These are phyloP conservation scores for Hymenoscyphus occultus DNA, from an alignment of 2,329 filamentous ascomycete genomes.

Conservation along the genomic window DNA sequence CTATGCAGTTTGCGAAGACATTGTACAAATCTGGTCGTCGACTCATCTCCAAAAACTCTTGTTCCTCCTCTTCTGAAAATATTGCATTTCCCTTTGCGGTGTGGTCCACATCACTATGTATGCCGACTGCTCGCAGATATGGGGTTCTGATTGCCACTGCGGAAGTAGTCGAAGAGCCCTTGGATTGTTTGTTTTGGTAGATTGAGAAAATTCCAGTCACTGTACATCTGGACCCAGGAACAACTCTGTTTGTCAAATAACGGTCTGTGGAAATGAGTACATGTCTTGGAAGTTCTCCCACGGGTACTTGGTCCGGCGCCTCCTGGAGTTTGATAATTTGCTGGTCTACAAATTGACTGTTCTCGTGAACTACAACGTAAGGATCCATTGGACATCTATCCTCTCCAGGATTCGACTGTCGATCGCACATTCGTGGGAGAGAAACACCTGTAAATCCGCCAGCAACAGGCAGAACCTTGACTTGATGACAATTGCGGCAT, in stretches of 20 bases:
- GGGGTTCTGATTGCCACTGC: constrained; percentile 95
- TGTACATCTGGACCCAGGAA: constrained; percentile 90
- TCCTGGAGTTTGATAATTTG: constrained; percentile 98
- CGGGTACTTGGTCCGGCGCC: constrained; percentile 93
- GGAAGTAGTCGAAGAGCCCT: constrained; percentile 67
- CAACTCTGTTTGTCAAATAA: constrained; percentile 91
- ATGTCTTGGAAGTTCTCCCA: constrained; percentile 91
- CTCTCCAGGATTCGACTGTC: constrained; percentile 63
- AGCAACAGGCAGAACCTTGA: constrained; percentile 66
- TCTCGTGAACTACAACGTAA: constrained; percentile 94
- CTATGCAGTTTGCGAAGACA: constrained; percentile 86
- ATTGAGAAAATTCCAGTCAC: constrained; percentile 98
- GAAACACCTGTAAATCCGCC: constrained; percentile 87
- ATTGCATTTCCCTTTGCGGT: constrained; percentile 79
- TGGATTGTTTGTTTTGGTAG: constrained; percentile 87
- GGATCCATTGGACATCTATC: constrained; percentile 88
- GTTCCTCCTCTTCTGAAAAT: constrained; percentile 94
- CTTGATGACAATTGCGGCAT: constrained; percentile 80
- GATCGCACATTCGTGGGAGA: constrained; percentile 74
- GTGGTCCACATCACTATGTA: constrained; percentile 86
- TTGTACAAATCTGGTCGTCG: constrained; percentile 89
- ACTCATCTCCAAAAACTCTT: constrained; percentile 91
- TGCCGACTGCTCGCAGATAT: constrained; percentile 88
- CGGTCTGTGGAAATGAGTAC: constrained; percentile 96
- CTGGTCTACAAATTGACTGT: constrained; percentile 92